These are phyloP conservation scores for Diaporthe capsici DNA, from an alignment of 2,329 filamentous ascomycete species.

Conservation along the genomic window DNA sequence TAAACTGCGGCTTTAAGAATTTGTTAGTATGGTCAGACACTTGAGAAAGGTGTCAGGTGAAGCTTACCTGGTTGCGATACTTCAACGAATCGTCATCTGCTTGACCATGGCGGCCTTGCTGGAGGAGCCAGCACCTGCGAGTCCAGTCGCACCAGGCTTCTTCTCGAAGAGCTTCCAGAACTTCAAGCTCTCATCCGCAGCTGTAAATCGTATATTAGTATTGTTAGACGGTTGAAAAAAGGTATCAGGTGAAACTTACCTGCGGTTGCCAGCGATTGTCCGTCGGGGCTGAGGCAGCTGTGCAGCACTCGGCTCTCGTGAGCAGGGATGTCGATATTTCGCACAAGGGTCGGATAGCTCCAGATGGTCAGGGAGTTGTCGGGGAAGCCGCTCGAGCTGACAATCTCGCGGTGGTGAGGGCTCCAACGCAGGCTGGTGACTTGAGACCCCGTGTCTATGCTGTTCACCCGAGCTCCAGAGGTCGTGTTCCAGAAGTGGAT, in stretches of 20 bases:
- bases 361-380: slow-evolving; percentile 99
- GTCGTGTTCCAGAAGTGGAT: slow-evolving; percentile 99
- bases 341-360: slow-evolving; percentile 97
- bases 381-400: slow-evolving; percentile 97
- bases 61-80: slow-evolving; percentile 80
- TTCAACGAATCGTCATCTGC: slow-evolving; percentile 93
- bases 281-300: slow-evolving; percentile 96
- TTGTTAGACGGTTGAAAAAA: slow-evolving; percentile 28
- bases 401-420: slow-evolving; percentile 97
- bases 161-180: slow-evolving; percentile 99
- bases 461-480: slow-evolving; percentile 96
- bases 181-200: slow-evolving; percentile 96
- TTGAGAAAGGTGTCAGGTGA: neutral
- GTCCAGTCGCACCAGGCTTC: slow-evolving; percentile 83
- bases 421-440: slow-evolving; percentile 98
- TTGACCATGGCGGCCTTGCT: slow-evolving; percentile 90
- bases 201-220: slow-evolving; percentile 57
- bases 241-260: slow-evolving; percentile 61
- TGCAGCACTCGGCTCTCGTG: slow-evolving; percentile 97
- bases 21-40: slow-evolving; percentile 48
- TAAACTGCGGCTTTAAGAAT: slow-evolving; percentile 82
- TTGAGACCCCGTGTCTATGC: slow-evolving; percentile 97
- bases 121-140: slow-evolving; percentile 76
- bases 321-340: slow-evolving; percentile 97
- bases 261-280: slow-evolving; percentile 97